Evolutionary conservation across 1,284 basidiomycete genomes (phyloP).

Genomic region (Austroboletus niveus): DNA sequence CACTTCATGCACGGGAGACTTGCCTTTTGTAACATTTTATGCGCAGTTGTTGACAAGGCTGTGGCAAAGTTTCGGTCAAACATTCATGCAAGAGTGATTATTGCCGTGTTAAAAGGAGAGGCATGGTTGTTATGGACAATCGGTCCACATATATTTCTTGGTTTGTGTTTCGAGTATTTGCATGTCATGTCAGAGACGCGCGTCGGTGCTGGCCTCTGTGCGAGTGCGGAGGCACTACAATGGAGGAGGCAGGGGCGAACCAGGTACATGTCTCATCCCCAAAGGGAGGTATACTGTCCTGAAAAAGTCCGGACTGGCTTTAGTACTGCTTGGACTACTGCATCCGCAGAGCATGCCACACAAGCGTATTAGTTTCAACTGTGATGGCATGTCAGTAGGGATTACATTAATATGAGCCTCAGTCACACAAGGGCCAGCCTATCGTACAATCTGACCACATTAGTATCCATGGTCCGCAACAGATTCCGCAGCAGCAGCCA

Average conservation of each 20-base stretch:
- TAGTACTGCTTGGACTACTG: constrained; percentile 24
- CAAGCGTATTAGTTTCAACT: constrained; percentile 27
- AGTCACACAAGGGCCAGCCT: constrained; percentile 7
- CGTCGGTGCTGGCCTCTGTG: constrained; percentile 4
- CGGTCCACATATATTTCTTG: constrained; percentile 14
- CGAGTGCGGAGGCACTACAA: constrained; percentile 5
- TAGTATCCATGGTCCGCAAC: constrained; percentile 12
- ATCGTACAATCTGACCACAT: constrained; percentile 9
- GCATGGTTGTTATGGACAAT: constrained; percentile 7
- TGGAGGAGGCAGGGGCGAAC: constrained; percentile 9
- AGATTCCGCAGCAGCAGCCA: constrained; percentile 17
- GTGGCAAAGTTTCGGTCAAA: constrained; percentile 15
- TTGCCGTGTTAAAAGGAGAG: neutral
- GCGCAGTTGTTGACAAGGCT: constrained; percentile 22
- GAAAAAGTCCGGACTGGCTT: constrained; percentile 9
- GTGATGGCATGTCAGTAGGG: constrained; percentile 27
- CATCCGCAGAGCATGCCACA: constrained; percentile 16
- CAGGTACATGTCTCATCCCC: constrained; percentile 11
- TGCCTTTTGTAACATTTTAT: constrained; percentile 21
- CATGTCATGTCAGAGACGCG: constrained; percentile 10
- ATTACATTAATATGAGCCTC: constrained; percentile 30
- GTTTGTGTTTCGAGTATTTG: constrained; percentile 24
- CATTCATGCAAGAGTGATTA: constrained; percentile 4
- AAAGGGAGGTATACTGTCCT: constrained; percentile 2
- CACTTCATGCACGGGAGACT: constrained; percentile 9